A percentile compares a stretch with the other conserved stretches of the same genome.
These are phyloP conservation scores for Apiotrichum montevideense DNA, from an alignment of 1,284 basidiomycete species.

Conservation along the genomic window DNA sequence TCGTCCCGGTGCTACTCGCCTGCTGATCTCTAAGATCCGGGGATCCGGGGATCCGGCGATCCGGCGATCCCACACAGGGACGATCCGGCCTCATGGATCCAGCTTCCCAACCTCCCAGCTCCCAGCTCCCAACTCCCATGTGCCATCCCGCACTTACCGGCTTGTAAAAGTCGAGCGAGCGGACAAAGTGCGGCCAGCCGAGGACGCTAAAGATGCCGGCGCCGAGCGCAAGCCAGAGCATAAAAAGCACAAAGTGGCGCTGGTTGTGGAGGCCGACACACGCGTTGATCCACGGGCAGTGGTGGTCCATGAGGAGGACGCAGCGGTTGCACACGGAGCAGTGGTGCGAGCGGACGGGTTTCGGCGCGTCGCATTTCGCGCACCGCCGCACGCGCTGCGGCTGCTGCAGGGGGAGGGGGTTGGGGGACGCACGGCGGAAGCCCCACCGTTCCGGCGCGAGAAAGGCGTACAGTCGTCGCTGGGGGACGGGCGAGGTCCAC, in stretches of 20 bases:
- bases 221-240: constrained; percentile 64
- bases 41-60: too few species aligned
- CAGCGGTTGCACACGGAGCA: constrained; percentile 89
- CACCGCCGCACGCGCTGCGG: constrained; percentile 53
- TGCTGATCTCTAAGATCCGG: too few species aligned
- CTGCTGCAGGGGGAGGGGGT: background rate
- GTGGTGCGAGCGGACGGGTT: constrained; percentile 92
- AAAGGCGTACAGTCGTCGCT: constrained; percentile 5
- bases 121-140: too few species aligned
- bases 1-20: too few species aligned
- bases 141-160: too few species aligned
- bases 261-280: constrained; percentile 95
- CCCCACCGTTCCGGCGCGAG: constrained; percentile 33
- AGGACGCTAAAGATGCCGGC: constrained; percentile 56
- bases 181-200: constrained; percentile 57
- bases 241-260: constrained; percentile 90
- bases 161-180: constrained; percentile 55
- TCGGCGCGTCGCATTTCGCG: constrained; percentile 60
- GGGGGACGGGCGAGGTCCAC: constrained; percentile 25
- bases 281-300: constrained; percentile 92
- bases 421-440: background rate
- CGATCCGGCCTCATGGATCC: too few species aligned
- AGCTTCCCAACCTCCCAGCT: too few species aligned
- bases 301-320: constrained; percentile 89
- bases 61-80: too few species aligned